Evolutionary conservation across 2,329 filamentous ascomycete genomes (phyloP).

Genomic region (Cordyceps fumosorosea): DNA sequence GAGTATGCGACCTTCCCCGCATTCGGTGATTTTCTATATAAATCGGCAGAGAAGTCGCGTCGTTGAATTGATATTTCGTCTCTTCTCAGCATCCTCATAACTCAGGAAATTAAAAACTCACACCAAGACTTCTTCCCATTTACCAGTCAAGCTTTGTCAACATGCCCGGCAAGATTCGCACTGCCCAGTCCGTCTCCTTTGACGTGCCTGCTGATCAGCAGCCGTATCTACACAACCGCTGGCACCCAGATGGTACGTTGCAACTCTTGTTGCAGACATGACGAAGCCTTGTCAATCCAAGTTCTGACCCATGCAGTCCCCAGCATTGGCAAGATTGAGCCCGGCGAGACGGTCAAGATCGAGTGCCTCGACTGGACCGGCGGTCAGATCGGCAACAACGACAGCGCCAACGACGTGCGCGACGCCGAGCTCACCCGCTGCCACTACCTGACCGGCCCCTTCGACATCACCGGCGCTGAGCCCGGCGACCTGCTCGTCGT

Average conservation of each 20-base stretch:
- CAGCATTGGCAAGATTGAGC: constrained; percentile 62
- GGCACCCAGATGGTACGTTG: constrained; percentile 80
- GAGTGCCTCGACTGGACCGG: constrained; percentile 83
- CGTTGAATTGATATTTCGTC: background rate
- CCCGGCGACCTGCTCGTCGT: constrained; percentile 81
- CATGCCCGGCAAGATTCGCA: constrained; percentile 50
- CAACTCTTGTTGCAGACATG: background rate
- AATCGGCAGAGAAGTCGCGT: background rate
- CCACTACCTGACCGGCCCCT: constrained; percentile 85
- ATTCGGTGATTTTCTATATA: background rate
- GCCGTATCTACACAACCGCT: constrained; percentile 70
- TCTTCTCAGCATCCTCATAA: background rate
- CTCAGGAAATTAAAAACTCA: background rate
- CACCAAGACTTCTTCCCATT: background rate
- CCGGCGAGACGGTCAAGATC: constrained; percentile 86
- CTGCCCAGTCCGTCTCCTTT: constrained; percentile 65
- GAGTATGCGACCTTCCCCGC: background rate
- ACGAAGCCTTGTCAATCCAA: background rate
- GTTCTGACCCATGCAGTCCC: constrained; percentile 51
- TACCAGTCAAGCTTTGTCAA: background rate
- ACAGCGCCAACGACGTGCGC: constrained; percentile 80
- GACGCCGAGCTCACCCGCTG: constrained; percentile 78
- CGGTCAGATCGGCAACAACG: constrained; percentile 83
- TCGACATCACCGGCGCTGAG: constrained; percentile 76
- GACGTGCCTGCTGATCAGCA: constrained; percentile 67